A percentile compares a stretch with the other conserved stretches of the same genome.
phyloP scores from a whole-genome alignment of 306 rosid genomes.

The Lathyrus aphaca region DNA sequence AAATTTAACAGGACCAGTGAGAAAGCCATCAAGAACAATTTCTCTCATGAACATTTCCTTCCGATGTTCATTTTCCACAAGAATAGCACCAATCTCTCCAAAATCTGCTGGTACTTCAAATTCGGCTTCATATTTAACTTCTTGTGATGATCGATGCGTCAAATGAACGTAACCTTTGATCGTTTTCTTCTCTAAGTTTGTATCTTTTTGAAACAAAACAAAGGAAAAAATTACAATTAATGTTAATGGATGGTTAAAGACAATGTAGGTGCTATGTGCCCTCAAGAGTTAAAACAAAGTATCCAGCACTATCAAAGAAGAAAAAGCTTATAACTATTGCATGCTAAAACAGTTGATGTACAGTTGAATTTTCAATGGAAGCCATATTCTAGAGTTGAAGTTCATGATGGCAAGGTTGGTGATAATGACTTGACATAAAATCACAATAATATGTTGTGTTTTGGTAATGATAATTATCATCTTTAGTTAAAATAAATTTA shows the following conservation, averaged over 20 bases:
- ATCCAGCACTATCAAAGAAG: no score
- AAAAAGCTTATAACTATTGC: no score
- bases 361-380: no score
- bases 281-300: no score
- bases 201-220: constrained; percentile 41
- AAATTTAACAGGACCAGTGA: constrained; percentile 43
- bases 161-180: constrained; percentile 48
- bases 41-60: constrained; percentile 55
- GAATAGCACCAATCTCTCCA: constrained; percentile 67
- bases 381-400: no score
- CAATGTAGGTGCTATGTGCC: no score
- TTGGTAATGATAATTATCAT: no score
- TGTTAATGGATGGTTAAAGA: neutral
- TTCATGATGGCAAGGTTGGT: no score
- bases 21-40: constrained; percentile 54
- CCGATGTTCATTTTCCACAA: constrained; percentile 69
- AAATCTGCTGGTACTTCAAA: constrained; percentile 52
- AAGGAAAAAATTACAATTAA: neutral
- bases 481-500: no score
- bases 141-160: neutral
- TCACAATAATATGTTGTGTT: no score
- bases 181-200: constrained; percentile 50
- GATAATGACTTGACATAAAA: no score
- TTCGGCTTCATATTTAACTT: constrained; percentile 50
- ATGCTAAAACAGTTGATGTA: no score